Evolutionary conservation across 352 stramenopile species (phyloP), one percentile per base, ranked within the genome.

Genomic region (Globisporangium nagaii): DNA sequence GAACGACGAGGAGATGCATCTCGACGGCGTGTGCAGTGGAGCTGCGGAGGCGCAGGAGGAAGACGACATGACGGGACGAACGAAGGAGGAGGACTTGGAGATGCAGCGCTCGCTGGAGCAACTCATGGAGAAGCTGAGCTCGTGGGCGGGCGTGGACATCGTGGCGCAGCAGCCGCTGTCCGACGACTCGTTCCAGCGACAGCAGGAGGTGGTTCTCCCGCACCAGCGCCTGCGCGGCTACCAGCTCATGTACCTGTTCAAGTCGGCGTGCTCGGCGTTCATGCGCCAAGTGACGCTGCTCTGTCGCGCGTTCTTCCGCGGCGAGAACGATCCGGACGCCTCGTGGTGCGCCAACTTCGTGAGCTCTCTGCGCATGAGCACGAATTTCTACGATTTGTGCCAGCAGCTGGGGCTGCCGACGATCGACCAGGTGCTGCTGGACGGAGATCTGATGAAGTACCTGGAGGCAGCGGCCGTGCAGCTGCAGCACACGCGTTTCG

Each of bases 301-400:
- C 10, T 86, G 70, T 24, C 83, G 83, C 32, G 83, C 73, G 3
- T 83, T 90, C 46, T 93, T 91, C 63, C 76, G 83, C 22, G 83
- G 80, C 17, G 76, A 90, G 31, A 66, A 88, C 11, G 83, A 93
- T 24, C 83, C 83, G 2, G 80, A 93, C 56, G 80, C 74, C 1
- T 70, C 79, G 2, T 82, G 77, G 68, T 89, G 84, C 49, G 77
- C 79, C 24, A 93, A 93, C 46, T 90, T 91, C 57, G 79, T 90
- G 39, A 86, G 69, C 28, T 89, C 74, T 3, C 39, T 93, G 60
- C 76, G 79, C 0, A 60, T 91, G 3, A 88, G 76, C 40, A 91
- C 79, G 19, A 82, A 90, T 39, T 90, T 79, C 35, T 63, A 88
- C 48, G 71, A 78, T 39, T 82, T 93, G 75, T 82, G 73, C 34